Evolutionary conservation across 1,284 basidiomycete genomes (phyloP), one percentile per base, ranked within the genome.

Genomic region (Rhizoctonia solani): DNA sequence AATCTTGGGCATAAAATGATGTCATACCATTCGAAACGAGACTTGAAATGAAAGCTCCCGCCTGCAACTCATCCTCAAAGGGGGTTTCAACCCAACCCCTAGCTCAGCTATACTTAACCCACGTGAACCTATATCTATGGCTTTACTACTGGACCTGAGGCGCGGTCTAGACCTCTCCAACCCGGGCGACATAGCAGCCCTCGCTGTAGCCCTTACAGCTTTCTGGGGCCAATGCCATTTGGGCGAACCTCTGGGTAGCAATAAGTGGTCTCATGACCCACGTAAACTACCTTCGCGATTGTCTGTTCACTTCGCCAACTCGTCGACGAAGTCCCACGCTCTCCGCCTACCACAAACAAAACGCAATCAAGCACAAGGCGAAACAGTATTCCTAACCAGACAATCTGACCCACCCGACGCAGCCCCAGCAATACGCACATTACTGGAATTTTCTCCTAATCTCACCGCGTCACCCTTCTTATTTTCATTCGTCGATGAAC

Each of bases 11-110:
- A 8, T 78, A 1, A 73, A 72, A 42, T 73, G 75, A 6, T 78
- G 75, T 74, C 77, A 78, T 55, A 54, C 69, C 16, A 30, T 63
- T 0, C 71, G 77, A 23, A 66, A 70, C 13, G 66, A 50, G 4
- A 14, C 58, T 0, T 78, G 74, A 74, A 44, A 72, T 1, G 74
- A 74, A 1, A 63, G 71, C 3, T 13, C 58, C 0, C 69, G 68
- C 1, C 71, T 78, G 1, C 55, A 61, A 1, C 68, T 73, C 5
- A 61, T 76, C 0, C 50, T 76, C 0, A 63, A 68, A 9, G 75
- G 74, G 5, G 72, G 72, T 8, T 50, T 70, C 9, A 71, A 72
- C 21, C 68, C 73, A 3, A 59, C 74, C 2, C 77, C 76, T 1
- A 34, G 29, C 0, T 63, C 68, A 2, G 71, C 72, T 4, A 68